Base-by-base conservation (phyloP, 768 basidiomycete species). In the Steccherinum ochraceum region DNA sequence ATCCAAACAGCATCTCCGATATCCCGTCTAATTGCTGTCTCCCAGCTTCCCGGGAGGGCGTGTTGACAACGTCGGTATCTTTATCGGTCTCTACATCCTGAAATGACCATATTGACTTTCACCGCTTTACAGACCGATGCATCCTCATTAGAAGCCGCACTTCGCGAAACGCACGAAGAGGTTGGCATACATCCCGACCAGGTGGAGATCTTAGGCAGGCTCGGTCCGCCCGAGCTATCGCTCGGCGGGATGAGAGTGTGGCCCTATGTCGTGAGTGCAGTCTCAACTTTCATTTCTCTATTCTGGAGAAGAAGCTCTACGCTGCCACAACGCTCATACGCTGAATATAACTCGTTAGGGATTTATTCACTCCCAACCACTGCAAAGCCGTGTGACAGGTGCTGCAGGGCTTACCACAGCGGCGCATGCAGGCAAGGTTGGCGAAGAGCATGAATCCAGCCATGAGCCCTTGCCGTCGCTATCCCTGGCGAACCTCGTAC, bases 91-190 rank as follows among this genome's bases (percentile, higher is more conserved):
- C 35, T n/a, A 24, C 30, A n/a, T 12, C 16, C 26, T 18, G 48
- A 16, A 20, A 44, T 51, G 19, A 46, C 3, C 41, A 41, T 5
- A 26, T 49, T 51, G 52, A 51, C 51, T 56, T 54, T 52, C 56
- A 57, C 41, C 39, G 20, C 19, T n/a, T 5, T 19, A 46, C 59
- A 79, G 83, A 74, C 67, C 53, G 80, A 84, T 52, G 48, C 63
- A 24, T 79, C 81, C 0, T 72, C 81, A 39, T 57, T 79, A 19
- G 70, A 72, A 41, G 72, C 81, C 4, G 88, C 86, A 10, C 63
- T 90, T 35, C 71, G 89, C 46, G 89, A 92, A 68, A 84, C 86
- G 0, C 69, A 75, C 19, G 89, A 91, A 62, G 89, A 91, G 62
- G 64, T 89, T 43, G 85, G 84, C 4, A 72, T 90, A 42, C 60